Evolutionary conservation across 257 asterid genomes (phyloP), one percentile per base, ranked within the genome.

Genomic region (Nicotiana attenuata): DNA sequence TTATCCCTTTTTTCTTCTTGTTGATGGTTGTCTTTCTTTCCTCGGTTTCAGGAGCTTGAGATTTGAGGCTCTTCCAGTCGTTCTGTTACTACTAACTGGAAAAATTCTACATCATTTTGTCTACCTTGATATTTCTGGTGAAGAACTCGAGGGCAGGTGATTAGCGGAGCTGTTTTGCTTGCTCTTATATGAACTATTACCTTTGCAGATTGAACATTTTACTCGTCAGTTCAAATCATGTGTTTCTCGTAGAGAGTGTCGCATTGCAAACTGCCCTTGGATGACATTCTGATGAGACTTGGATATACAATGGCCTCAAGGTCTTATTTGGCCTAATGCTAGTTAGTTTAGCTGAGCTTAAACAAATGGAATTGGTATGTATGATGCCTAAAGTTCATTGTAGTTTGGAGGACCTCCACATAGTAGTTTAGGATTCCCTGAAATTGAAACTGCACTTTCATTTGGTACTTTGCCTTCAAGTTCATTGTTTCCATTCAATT

Each of bases 401-500:
- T 85, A 56, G 11, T 66, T 82, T 19, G 76, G 56, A 22, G 17
- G 63, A n/a, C 91, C 91, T 80, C 90, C 88, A 80, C 90, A 87
- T 1, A 87, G 82, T 13, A 26, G 28, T 26, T 45, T 41, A 22
- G 29, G 17, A 28, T 88, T 88, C 64, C 91, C 93, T 5, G 11
- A 11, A 1, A 88, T 17, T 55, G 83, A 87, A 57, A 87, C 22
- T 0, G 55, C 85, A 50, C 76, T 87, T 47, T 67, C 80, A 80
- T 45, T 78, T 29, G 91, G 87, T 65, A 88, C 87, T 82, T 83
- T 66, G 0, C 91, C 93, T 10, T 69, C 65, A 17, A 90, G 66
- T 26, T 86, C 63, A n/a, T 90, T 56, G 77, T 85, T 85, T 7
- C 73, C 47, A 50, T 38, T 20, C 53, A 84, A 35, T 26, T 9